phyloP scores from a whole-genome alignment of 192 early-diverging fungal species.

The Linnemannia schmuckeri region DNA sequence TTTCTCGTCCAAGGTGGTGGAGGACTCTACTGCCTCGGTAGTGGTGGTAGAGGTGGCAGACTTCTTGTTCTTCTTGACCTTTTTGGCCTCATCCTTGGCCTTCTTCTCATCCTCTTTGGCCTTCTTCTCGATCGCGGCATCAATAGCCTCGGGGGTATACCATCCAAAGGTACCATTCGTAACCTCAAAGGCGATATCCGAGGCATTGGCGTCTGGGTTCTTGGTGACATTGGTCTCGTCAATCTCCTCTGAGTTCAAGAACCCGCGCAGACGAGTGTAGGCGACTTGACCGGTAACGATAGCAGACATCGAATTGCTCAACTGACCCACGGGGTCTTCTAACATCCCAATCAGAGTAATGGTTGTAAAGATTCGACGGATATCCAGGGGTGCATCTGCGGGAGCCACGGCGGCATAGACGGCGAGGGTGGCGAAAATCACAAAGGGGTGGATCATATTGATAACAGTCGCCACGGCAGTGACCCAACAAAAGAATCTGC shows the following conservation, averaged over 20 bases:
- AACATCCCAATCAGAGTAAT: constrained; percentile 83
- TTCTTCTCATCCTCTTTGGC: constrained; percentile 13
- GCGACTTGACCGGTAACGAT: constrained; percentile 76
- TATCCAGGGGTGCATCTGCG: constrained; percentile 56
- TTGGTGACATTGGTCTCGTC: constrained; percentile 69
- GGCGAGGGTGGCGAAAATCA: constrained; percentile 49
- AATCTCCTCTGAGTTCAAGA: constrained; percentile 79
- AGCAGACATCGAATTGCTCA: constrained; percentile 72
- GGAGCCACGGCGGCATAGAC: constrained; percentile 44
- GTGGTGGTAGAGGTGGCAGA: neutral
- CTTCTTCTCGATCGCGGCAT: constrained; percentile 23
- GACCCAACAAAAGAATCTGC: constrained; percentile 28
- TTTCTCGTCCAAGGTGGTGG: neutral
- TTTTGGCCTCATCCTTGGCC: neutral
- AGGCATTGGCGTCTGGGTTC: constrained; percentile 13
- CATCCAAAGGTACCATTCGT: constrained; percentile 41
- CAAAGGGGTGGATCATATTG: constrained; percentile 42
- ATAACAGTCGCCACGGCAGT: neutral
- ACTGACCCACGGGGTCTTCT: constrained; percentile 73
- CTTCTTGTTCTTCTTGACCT: neutral
- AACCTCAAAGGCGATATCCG: constrained; percentile 35
- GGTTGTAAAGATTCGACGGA: constrained; percentile 76
- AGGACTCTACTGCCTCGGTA: neutral
- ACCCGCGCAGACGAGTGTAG: constrained; percentile 70
- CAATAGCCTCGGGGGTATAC: constrained; percentile 47